Base-by-base conservation (phyloP, 768 basidiomycete species). In the Mycena crocata region DNA sequence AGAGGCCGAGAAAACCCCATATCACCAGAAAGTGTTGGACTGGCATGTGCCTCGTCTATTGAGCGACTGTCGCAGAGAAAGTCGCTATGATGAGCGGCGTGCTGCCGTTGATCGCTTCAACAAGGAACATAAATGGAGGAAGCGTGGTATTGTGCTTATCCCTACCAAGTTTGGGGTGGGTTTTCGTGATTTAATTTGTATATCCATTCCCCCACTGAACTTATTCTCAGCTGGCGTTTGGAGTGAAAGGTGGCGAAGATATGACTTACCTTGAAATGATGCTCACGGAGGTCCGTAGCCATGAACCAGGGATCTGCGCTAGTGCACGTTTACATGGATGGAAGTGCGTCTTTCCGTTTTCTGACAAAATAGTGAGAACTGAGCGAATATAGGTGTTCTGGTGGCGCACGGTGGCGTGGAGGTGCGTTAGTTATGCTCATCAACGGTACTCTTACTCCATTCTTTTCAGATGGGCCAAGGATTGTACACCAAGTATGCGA, bases 51-150 rank as follows among this genome's bases (percentile, higher is more conserved):
- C 70, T 28, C 62, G 67, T 39, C 49, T 68, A 12, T 30, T 71
- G 56, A 67, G 62, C 14, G 70, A 71, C 49, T 71, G 70, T 26
- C 70, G 70, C 26, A 59, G 54, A 57, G 58, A 57, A 28, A 71
- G 70, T 51, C 52, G 46, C 9, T 71, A 71, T 44, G 70, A 71
- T 17, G 62, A 71, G 30, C 56, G 70, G 35, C 62, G 60, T 17
- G 59, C 49, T 1, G 70, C 46, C 14, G 70, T 71, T 24, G 66
- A 66, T 52, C 66, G 58, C 10, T 71, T 67, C 51, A 71, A 71
- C 44, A 64, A 68, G 49, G 70, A 71, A 40, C 70, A 71, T 31
- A 68, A 71, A 49, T 71, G 70, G 70, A 49, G 70, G 39, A 71
- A 71, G 24, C 70, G 70, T 26, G 70, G 70, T 5, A 65, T 71